Evolutionary conservation across 2,329 filamentous ascomycete species (phyloP), one percentile per base, ranked within the genome.

Genomic region (Xylariaceae sp.): DNA sequence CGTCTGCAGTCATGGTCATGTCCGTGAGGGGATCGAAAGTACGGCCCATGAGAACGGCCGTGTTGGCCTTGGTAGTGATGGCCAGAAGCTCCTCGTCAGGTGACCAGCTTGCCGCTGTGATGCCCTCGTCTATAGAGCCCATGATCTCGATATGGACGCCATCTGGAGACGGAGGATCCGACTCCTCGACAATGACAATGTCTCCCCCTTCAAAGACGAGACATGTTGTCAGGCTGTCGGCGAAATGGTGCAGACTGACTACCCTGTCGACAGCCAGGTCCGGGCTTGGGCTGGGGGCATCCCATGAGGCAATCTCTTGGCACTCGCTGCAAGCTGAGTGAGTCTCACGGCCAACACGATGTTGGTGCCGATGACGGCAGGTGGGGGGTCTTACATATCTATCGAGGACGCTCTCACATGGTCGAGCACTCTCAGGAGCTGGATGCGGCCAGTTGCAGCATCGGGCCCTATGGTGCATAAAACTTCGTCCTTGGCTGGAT

Each of bases 101-200:
- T 27, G 90, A 94, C 92, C 92, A 98, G 50, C 79, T 76, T 12
- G 89, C 90, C 12, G 88, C 88, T 16, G 81, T 78, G 52, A 98
- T 95, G 16, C 90, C 92, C 42, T 84, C 85, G 64, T 96, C 88
- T 26, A 98, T 86, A 23, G 88, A 94, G 31, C 92, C 92, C 48
- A 97, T 80, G 52, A 98, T 97, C 63, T 97, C 92, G 52, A 98
- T 88, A 52, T 85, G 81, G 26, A 88, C 85, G 59, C 85, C 79
- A 43, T 74, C 79, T 5, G 71, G 67, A 15, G 46, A 51, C 17
- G 51, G 52, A 24, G 55, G 51, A 16, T 69, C 64, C 3, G 82
- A 75, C 58, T 96, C 88, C 50, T 83, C 77, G 18, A 96, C 84
- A 36, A 89, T 73, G 45, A 96, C 68, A 47, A 98, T 90, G 64